Base-by-base conservation (phyloP, 179 eudicot genomes). In the Drosera spatulata region DNA sequence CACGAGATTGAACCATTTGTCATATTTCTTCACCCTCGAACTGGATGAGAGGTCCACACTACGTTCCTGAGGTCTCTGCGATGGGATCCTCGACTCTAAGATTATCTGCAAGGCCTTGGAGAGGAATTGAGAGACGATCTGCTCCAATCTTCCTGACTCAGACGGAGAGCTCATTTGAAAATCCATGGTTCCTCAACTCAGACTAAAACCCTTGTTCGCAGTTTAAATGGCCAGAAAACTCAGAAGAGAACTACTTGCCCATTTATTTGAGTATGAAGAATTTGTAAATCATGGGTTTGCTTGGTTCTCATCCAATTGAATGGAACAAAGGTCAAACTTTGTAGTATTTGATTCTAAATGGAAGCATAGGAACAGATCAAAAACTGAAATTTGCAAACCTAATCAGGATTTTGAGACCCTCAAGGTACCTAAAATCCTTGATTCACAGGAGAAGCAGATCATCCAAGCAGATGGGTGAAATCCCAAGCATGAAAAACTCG, bases 21-120 rank as follows among this genome's bases (percentile, higher is more conserved):
- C 91, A 55, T 78, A 81, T 72, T 71, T 86, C 47, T 73, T 93
- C 43, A 71, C 73, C 53, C 66, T 74, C 39, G 79, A 61, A 45
- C 64, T 66, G 4, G 69, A 57, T 40, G 69, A 73, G 40, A 51
- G 62, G 7, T 70, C 82, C 7, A 85, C 78, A 42, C 75, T 64
- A 47, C 73, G 74, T 53, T 74, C 73, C 58, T 60, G 63, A 6
- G 80, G 76, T 54, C 74, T 80, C 40, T 81, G 66, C 0, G 89
- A 82, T 9, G 97, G 97, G 70, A 93, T 82, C 83, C 99, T 83
- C 9, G 94, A 93, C 50, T 90, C 91, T 55, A 93, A 64, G 45
- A 90, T 77, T 50, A 86, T 70, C 52, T 89, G 99, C 76, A 89
- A 67, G 71, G 85, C 81, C 74, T 93, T 93, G 45, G 83, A 60